Evolutionary conservation across 192 early-diverging fungal species (phyloP), one percentile per base, ranked within the genome.

Genomic region (Globomyces pollinis-pini): DNA sequence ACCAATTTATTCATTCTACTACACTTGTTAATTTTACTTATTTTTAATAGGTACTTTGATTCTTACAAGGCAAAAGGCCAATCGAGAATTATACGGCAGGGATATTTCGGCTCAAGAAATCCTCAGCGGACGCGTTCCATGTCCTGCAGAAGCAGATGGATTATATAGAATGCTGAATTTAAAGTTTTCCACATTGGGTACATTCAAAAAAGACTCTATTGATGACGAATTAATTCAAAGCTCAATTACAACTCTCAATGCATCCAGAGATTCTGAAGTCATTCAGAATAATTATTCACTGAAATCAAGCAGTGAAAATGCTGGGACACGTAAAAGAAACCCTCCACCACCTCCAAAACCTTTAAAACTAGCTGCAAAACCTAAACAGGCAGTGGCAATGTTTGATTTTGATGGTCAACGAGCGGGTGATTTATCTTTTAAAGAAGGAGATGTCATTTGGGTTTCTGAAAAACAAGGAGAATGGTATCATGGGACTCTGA

Each of bases 31-130:
- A n/a, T n/a, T n/a, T n/a, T n/a, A n/a, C n/a, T n/a, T n/a, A n/a
- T n/a, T n/a, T n/a, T n/a, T n/a, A n/a, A n/a, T n/a, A n/a, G n/a
- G n/a, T 9, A 86, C 91, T 0, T 82, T 88, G 12, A 84, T 97
- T 30, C 53, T 89, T 7, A 86, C 88, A 62, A 81, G 91, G 56
- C 82, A 86, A 59, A 89, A 90, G 47, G 91, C 90, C 29, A 95
- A 97, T 67, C 75, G 74, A 26, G 80, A 82, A 29, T 76, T 91
- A 26, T 97, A 97, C 66, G 85, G 88, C 30, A 73, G 79, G 50
- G 73, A 76, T 26, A 83, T 62, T 6, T 3, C 62, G 76, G 4
- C 79, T 86, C 11, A 78, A 43, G 83, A 92, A 44, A 72, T 95
- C 13, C 73, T 94, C 2, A 77, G 62, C 6, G 90, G 90, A 16